Base-by-base conservation (phyloP, 371 early-diverging fungal genomes). In the Apophysomyces variabilis region DNA sequence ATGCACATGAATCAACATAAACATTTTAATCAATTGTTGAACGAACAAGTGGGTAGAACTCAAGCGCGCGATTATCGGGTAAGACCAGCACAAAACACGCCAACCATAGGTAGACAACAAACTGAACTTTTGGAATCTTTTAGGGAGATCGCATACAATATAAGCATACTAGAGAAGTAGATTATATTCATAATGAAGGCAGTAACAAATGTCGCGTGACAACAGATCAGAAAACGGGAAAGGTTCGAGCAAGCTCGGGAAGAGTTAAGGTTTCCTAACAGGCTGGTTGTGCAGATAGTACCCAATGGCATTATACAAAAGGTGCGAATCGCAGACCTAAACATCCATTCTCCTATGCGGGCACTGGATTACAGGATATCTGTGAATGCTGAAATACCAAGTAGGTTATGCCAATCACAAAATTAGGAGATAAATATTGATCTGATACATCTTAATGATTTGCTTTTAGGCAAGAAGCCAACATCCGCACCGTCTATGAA, bases 361-460 rank as follows among this genome's bases (percentile, higher is more conserved):
- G 77, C 84, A 14, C 77, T 93, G 39, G 93, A 93, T 67, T 91
- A 84, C 66, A 83, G 93, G 56, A 87, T 93, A 60, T 85, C 92
- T 1, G 85, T 92, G 66, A 93, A 89, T 64, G 60, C 84, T 39
- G 93, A 93, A 84, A 69, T 66, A 0, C 89, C 90, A 62, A 78
- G 87, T 77, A 65, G 61, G 69, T 58, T 38, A 12, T 41, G 41
- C 13, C 35, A 36, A 18, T 26, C 9, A 7, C 21, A 8, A 26
- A 50, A 9, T 5, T 5, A 18, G 3, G 8, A 26, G 21, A 18
- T 5, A 16, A 11, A 43, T 26, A 50, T 57, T 13, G 21, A 6
- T 0, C 21, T 43, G 6, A 41, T 58, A 32, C 1, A 39, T 46
- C 26, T 26, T 26, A 26, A 26, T 26, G 26, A 26, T 26, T 26